Base-by-base conservation (phyloP, 306 rosid species). In the Acmispon strigosus region DNA sequence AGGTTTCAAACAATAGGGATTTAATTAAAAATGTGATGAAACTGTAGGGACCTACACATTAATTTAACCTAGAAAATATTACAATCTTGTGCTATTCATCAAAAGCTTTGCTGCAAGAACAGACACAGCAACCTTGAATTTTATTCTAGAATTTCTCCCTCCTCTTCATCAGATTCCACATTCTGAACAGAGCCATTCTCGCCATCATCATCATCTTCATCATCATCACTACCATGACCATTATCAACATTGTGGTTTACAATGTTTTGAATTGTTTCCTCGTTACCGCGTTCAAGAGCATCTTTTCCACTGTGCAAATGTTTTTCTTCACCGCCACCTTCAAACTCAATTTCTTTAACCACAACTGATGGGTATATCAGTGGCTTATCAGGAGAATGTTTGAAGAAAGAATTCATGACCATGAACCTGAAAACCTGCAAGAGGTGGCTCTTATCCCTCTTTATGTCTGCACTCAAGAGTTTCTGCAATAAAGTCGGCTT, bases 371-470 rank as follows among this genome's bases (percentile, higher is more conserved):
- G 99, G 71, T 86, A 85, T 47, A 58, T 76, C 70, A 91, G 79
- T 0, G 90, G 91, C 78, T 86, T 86, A 32, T 82, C 84, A 11
- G 87, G 89, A 78, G 68, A 73, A 58, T 87, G 81, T 67, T 82
- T 76, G 75, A 94, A 91, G 80, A 91, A 91, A 32, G 89, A 89
- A 71, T 94, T 94, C 70, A 74, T 78, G 52, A 69, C 84, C 88
- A 87, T 87, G 91, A 94, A 94, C 84, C 96, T 86, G 71, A 94
- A 87, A 72, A 74, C 92, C 82, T 94, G 97, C 73, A 83, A 39
- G 68, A 91, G 50, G 68, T 64, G 83, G 78, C 82, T 78, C 62
- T 81, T 89, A 57, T 94, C 97, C 79, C 89, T 89, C 82, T 64
- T 85, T 55, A 83, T 70, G 76, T 94, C 99, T 53, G 87, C 72